These are phyloP conservation scores for Trichophyton rubrum DNA, from an alignment of 2,329 filamentous ascomycete genomes.

Conservation along the genomic window DNA sequence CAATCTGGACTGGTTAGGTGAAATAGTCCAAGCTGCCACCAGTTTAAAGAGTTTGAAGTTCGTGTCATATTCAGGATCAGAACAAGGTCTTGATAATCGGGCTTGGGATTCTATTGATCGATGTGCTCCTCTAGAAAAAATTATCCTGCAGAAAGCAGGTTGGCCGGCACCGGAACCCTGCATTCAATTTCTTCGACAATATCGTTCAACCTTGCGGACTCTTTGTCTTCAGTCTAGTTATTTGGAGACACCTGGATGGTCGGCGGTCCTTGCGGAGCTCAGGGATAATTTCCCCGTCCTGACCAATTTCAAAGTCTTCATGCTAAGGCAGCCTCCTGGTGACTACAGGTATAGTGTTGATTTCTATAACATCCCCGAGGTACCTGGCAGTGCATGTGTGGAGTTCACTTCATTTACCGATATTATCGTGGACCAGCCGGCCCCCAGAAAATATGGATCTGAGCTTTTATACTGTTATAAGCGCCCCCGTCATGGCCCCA, in stretches of 20 bases:
- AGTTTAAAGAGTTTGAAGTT: not conserved
- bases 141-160: not conserved
- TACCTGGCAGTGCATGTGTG: too few species aligned
- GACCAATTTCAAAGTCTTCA: too few species aligned
- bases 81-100: too few species aligned
- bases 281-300: too few species aligned
- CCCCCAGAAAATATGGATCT: not conserved
- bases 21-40: not conserved
- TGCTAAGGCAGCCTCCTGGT: too few species aligned
- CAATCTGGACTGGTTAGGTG: not conserved
- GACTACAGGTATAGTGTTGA: too few species aligned
- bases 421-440: not conserved
- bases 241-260: too few species aligned
- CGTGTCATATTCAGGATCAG: not conserved
- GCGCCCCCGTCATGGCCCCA: not conserved
- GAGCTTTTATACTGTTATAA: not conserved
- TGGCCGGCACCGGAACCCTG: not conserved
- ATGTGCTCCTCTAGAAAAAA: not conserved
- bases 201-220: not conserved
- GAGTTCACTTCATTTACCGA: too few species aligned
- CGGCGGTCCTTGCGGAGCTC: too few species aligned
- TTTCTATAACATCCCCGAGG: too few species aligned
- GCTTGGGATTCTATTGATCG: not conserved
- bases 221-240: not conserved
- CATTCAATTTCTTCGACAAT: not conserved